Percentiles rank a stretch among this genome's conserved stretches.
Evolutionary conservation across 345 rosid genomes (phyloP).

Genomic region (Xanthoceras sorbifolium): DNA sequence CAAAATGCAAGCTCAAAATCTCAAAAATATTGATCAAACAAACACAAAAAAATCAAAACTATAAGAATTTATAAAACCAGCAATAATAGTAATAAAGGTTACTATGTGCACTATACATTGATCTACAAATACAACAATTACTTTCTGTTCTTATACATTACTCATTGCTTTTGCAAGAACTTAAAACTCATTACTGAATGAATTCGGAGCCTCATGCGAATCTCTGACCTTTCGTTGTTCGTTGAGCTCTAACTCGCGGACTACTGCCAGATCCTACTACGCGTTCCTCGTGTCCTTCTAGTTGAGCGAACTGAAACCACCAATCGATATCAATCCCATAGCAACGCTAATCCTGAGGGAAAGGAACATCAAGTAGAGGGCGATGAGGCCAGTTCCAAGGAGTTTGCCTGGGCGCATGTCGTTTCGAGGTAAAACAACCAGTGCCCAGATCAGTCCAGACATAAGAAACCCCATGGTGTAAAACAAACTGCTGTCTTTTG

Average conservation of each 20-base stretch:
- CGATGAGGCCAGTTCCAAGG: constrained; percentile 47
- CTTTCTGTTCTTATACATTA: not conserved
- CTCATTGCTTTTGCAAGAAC: not conserved
- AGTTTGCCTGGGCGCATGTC: constrained; percentile 73
- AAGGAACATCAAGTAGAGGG: constrained; percentile 44
- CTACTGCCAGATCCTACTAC: not conserved
- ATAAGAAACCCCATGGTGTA: constrained; percentile 73
- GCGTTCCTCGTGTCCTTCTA: not conserved
- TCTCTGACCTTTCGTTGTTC: not conserved
- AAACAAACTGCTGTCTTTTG: constrained; percentile 58
- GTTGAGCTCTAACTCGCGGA: too few relatives aligned
- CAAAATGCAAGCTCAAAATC: not conserved
- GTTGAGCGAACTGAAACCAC: constrained; percentile 21
- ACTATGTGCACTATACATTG: not conserved
- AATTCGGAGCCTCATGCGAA: not conserved
- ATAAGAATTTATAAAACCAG: not conserved
- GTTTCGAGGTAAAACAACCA: constrained; percentile 60
- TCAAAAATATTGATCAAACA: not conserved
- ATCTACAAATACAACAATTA: not conserved
- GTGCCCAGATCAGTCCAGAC: constrained; percentile 61
- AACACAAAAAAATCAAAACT: not conserved
- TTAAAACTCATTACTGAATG: not conserved
- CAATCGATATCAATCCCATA: constrained; percentile 38
- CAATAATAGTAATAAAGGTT: not conserved
- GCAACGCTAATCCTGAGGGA: constrained; percentile 41